These are phyloP conservation scores for Astragalus glycyphyllos DNA, from an alignment of 306 rosid species.

Conservation along the genomic window DNA sequence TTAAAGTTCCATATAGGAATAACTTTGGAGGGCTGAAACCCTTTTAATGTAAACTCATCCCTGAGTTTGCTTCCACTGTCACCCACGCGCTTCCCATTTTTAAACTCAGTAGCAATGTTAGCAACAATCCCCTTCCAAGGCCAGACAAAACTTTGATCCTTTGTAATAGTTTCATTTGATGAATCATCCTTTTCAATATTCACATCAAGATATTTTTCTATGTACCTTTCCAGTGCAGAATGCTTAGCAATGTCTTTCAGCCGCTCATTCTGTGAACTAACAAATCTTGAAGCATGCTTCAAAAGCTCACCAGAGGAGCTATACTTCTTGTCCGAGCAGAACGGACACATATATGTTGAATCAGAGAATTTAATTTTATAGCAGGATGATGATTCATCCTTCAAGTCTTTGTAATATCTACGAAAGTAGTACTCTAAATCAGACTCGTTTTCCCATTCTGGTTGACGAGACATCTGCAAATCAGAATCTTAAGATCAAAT, in stretches of 20 bases:
- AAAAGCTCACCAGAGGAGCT: slow-evolving; percentile 54
- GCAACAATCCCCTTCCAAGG: slow-evolving; percentile 79
- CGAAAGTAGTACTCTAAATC: slow-evolving; percentile 48
- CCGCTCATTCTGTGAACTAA: slow-evolving; percentile 34
- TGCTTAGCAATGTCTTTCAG: slow-evolving; percentile 62
- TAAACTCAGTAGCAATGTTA: slow-evolving; percentile 56
- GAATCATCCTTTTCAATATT: background rate
- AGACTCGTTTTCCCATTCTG: slow-evolving; percentile 38
- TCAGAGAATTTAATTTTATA: slow-evolving; percentile 43
- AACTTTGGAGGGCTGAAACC: slow-evolving; percentile 76
- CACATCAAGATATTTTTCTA: slow-evolving; percentile 34
- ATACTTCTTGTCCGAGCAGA: slow-evolving; percentile 51
- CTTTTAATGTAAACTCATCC: slow-evolving; percentile 59
- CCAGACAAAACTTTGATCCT: slow-evolving; percentile 54
- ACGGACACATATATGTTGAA: slow-evolving; percentile 71
- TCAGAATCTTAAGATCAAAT: slow-evolving; percentile 4
- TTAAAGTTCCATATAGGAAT: slow-evolving; percentile 60
- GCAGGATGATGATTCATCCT: slow-evolving; percentile 48
- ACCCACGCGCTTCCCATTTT: slow-evolving; percentile 59
- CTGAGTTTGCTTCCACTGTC: slow-evolving; percentile 69
- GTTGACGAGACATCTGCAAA: slow-evolving; percentile 45
- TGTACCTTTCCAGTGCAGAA: slow-evolving; percentile 60
- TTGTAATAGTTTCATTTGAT: too few species aligned
- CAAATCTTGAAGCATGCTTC: slow-evolving; percentile 55
- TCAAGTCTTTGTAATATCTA: slow-evolving; percentile 55